These are phyloP conservation scores for Pleurotus eryngii DNA, from an alignment of 768 basidiomycete species.

Conservation along the genomic window DNA sequence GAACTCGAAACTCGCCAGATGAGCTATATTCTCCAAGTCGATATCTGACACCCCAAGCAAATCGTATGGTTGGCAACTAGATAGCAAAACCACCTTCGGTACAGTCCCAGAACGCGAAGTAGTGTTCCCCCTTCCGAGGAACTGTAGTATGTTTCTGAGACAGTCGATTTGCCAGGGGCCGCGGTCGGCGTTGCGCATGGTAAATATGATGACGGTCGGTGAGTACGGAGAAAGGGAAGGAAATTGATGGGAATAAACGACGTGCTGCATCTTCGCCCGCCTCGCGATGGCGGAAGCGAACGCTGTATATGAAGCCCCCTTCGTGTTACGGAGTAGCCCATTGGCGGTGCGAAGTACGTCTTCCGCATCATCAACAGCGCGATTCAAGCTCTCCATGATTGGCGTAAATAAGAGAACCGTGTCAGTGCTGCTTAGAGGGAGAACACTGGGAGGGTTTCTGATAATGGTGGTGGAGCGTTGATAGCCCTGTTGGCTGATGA, in stretches of 20 bases:
- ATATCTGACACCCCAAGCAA: constrained; percentile 26
- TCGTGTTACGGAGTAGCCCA: constrained; percentile 52
- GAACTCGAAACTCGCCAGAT: constrained; percentile 58
- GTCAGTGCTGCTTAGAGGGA: constrained; percentile 29
- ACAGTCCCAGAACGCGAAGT: constrained; percentile 1
- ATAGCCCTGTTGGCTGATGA: constrained; percentile 48
- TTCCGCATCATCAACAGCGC: constrained; percentile 57
- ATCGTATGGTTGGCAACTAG: constrained; percentile 70
- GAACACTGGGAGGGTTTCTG: constrained; percentile 30
- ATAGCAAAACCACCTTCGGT: constrained; percentile 43
- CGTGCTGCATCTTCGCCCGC: constrained; percentile 35
- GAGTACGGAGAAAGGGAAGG: constrained; percentile 11
- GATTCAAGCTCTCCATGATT: constrained; percentile 52
- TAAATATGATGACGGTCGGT: constrained; percentile 43
- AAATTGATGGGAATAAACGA: constrained; percentile 36
- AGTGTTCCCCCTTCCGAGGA: neutral
- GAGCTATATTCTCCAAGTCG: constrained; percentile 26
- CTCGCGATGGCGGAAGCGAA: constrained; percentile 38
- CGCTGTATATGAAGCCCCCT: constrained; percentile 50
- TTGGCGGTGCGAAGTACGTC: constrained; percentile 36
- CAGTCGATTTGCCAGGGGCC: constrained; percentile 49
- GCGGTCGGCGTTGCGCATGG: constrained; percentile 54
- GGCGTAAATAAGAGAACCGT: constrained; percentile 53
- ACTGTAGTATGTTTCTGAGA: constrained; percentile 25
- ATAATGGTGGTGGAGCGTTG: constrained; percentile 43